phyloP scores from a whole-genome alignment of 768 basidiomycete species.

The Collybia mongolica region DNA sequence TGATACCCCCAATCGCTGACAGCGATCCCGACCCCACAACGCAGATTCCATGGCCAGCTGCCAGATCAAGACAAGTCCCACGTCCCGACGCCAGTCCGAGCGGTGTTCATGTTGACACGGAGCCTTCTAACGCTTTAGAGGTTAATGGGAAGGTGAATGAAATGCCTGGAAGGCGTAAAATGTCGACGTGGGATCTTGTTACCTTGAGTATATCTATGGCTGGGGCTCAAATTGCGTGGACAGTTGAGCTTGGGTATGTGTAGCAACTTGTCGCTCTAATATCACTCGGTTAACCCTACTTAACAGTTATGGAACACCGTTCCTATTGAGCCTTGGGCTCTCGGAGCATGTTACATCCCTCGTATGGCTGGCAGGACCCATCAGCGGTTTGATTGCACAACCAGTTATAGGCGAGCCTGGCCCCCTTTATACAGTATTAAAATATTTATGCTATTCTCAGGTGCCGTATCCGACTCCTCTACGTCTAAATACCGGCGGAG shows the following conservation, averaged over 20 bases:
- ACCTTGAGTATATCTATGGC: conserved; percentile 90
- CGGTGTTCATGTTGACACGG: conserved; percentile 10
- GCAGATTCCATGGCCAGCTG: conserved; percentile 75
- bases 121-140: conserved; percentile 10
- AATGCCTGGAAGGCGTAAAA: conserved; percentile 30
- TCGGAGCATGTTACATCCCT: conserved; percentile 90
- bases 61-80: conserved; percentile 24
- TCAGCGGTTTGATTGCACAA: conserved; percentile 93
- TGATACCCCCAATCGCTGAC: conserved; percentile 66
- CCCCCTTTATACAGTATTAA: conserved; percentile 19
- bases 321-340: conserved; percentile 66
- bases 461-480: conserved; percentile 94
- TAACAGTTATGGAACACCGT: conserved; percentile 91
- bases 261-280: background rate
- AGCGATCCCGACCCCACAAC: conserved; percentile 71
- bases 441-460: conserved; percentile 42
- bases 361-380: conserved; percentile 95
- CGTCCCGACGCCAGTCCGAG: conserved; percentile 5
- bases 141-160: conserved; percentile 16
- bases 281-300: conserved; percentile 10
- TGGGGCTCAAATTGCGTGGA: conserved; percentile 95
- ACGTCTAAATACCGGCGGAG: conserved; percentile 87
- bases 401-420: conserved; percentile 83
- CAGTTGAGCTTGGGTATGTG: conserved; percentile 86
- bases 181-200: conserved; percentile 71